These are phyloP conservation scores for Pyrenophora graminea DNA, from an alignment of 2,329 filamentous ascomycete species.

Conservation along the genomic window DNA sequence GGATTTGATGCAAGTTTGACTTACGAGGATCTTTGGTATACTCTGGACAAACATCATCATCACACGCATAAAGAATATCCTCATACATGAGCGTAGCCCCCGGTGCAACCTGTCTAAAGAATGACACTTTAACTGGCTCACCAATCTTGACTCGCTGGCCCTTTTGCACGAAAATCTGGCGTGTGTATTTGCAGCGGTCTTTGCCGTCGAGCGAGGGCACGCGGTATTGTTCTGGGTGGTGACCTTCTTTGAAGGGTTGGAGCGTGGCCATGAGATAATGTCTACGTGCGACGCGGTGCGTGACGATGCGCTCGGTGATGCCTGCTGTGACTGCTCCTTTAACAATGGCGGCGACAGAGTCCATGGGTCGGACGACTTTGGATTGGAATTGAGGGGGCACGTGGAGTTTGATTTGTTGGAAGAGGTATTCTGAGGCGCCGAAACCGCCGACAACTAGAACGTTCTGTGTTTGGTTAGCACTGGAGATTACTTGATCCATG, in stretches of 20 bases:
- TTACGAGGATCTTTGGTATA: slow-evolving; percentile 99
- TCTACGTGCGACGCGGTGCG: slow-evolving; percentile 91
- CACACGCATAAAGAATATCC: slow-evolving; percentile 95
- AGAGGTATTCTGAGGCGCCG: slow-evolving; percentile 96
- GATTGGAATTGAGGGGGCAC: slow-evolving; percentile 97
- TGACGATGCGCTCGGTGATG: slow-evolving; percentile 95
- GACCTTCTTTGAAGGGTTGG: slow-evolving; percentile 98
- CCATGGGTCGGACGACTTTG: slow-evolving; percentile 98
- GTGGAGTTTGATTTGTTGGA: slow-evolving; percentile 98
- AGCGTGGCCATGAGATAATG: slow-evolving; percentile 99
- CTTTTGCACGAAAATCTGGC: slow-evolving; percentile 98
- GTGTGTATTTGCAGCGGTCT: slow-evolving; percentile 96
- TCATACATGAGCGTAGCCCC: slow-evolving; percentile 99
- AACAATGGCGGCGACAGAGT: slow-evolving; percentile 97
- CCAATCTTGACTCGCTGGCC: slow-evolving; percentile 99
- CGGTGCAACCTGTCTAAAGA: slow-evolving; percentile 96
- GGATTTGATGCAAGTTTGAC: too few relatives aligned
- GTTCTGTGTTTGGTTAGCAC: slow-evolving; percentile 60
- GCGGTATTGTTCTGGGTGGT: slow-evolving; percentile 97
- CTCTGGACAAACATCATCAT: slow-evolving; percentile 96
- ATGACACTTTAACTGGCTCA: slow-evolving; percentile 97
- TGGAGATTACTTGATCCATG: neutral
- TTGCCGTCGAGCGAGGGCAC: slow-evolving; percentile 96
- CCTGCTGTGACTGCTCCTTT: slow-evolving; percentile 97
- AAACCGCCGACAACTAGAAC: slow-evolving; percentile 97